Evolutionary conservation across 2,329 filamentous ascomycete genomes (phyloP), one percentile per base, ranked within the genome.

Genomic region (Lithohypha guttulata): DNA sequence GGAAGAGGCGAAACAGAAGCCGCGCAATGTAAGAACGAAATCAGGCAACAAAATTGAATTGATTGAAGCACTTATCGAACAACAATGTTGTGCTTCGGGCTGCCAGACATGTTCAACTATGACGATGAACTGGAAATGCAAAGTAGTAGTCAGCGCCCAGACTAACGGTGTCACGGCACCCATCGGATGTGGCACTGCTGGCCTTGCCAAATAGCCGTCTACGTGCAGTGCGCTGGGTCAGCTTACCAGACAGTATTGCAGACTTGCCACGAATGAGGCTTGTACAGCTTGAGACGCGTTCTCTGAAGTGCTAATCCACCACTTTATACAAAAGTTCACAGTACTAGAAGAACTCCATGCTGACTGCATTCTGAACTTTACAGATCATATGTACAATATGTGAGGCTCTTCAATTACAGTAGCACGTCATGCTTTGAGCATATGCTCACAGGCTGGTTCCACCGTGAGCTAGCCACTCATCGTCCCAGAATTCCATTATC

Each of bases 401-500:
- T 28, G 15, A 11, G 26, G 4, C 26, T 10, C 26, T 5, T 28
- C 26, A n/a, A 11, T n/a, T n/a, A n/a, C 4, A 6, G 9, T 28
- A 14, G 6, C 26, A n/a, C 26, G n/a, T 28, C 9, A n/a, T 28
- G 26, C 26, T 14, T 5, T n/a, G 9, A 4, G n/a, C 17, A 32
- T 17, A 19, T 6, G n/a, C 5, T 15, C 29, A 10, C 13, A n/a
- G 14, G 3, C 13, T 11, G 6, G 3, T 17, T 32, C 5, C 4
- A 6, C 4, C 13, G n/a, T 34, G 46, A 15, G 31, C 36, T 13
- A 48, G 42, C 42, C 43, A 51, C 33, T 51, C 44, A 30, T 52
- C 37, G 23, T 43, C 34, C 51, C 46, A 51, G 41, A 53, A 51
- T 6, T 49, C 51, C 17, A 44, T 26, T 13, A 51, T 29, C 26